Evolutionary conservation across 441 rosid genomes (phyloP).

Genomic region (Adansonia gregorii): DNA sequence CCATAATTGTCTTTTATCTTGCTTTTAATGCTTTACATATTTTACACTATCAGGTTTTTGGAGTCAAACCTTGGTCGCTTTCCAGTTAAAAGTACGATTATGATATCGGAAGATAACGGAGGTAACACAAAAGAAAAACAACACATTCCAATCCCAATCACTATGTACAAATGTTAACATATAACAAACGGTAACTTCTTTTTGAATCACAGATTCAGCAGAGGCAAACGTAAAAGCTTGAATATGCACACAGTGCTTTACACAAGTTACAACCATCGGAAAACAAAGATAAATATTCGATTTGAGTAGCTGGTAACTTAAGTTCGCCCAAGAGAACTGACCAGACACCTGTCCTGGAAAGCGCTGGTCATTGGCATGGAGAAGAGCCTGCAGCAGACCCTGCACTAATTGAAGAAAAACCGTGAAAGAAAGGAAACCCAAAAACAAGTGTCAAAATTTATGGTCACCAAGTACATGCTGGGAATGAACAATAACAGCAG

Average conservation of each 20-base stretch:
- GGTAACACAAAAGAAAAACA: too few species aligned
- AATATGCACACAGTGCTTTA: neutral
- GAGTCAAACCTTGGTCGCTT: neutral
- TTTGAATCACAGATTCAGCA: neutral
- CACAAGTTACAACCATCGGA: neutral
- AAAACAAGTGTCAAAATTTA: neutral
- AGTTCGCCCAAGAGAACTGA: neutral
- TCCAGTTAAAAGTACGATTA: too few species aligned
- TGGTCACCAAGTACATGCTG: neutral
- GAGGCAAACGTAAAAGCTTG: neutral
- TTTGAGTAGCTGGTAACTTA: neutral
- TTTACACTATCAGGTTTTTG: neutral
- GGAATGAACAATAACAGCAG: neutral
- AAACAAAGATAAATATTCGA: neutral
- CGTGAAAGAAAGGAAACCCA: neutral
- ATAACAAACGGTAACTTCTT: neutral
- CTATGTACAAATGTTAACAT: too few species aligned
- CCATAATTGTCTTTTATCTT: too few species aligned
- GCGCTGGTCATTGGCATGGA: neutral
- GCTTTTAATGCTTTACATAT: neutral
- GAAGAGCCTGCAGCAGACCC: neutral
- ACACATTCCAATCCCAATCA: too few species aligned
- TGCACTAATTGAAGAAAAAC: neutral
- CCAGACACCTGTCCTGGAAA: neutral
- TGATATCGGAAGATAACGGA: too few species aligned